Percentiles rank a stretch among this genome's conserved stretches.
These are phyloP conservation scores for Cryphonectria radicalis DNA, from an alignment of 2,329 filamentous ascomycete species.

Conservation along the genomic window DNA sequence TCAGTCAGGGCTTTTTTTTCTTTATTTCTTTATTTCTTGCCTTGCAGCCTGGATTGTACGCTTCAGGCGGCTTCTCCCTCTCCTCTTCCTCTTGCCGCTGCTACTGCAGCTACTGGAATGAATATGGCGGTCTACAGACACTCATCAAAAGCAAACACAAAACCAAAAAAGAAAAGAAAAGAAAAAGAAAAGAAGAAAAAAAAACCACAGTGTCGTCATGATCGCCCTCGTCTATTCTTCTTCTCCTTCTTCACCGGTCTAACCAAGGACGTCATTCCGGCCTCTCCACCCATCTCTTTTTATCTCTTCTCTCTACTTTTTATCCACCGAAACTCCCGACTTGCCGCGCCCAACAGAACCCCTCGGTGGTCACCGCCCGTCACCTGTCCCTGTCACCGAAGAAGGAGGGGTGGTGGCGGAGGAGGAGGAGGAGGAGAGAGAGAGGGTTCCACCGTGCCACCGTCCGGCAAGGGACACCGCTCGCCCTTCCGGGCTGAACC, in stretches of 20 bases:
- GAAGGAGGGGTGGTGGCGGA: background rate
- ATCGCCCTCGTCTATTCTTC: background rate
- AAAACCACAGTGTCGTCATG: background rate
- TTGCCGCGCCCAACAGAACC: background rate
- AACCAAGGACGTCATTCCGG: background rate
- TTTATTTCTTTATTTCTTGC: background rate
- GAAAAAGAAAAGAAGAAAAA: too few relatives aligned
- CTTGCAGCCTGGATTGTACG: background rate
- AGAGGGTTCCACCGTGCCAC: background rate
- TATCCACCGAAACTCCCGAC: background rate
- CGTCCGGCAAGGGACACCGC: background rate
- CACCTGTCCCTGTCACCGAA: constrained; percentile 8
- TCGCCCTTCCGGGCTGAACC: background rate
- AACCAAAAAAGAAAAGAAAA: too few relatives aligned
- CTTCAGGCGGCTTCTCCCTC: background rate
- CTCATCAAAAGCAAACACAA: background rate
- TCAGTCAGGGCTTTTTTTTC: background rate
- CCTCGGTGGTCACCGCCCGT: constrained; percentile 10
- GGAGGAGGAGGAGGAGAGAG: background rate
- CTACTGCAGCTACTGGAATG: background rate
- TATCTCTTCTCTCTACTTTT: too few relatives aligned
- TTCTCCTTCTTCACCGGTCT: background rate
- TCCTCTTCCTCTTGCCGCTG: background rate
- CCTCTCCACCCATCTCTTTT: background rate
- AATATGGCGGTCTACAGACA: background rate